Conservation (phyloP, 2,329 filamentous ascomycete genomes). For the Colletotrichum liriopes region DNA sequence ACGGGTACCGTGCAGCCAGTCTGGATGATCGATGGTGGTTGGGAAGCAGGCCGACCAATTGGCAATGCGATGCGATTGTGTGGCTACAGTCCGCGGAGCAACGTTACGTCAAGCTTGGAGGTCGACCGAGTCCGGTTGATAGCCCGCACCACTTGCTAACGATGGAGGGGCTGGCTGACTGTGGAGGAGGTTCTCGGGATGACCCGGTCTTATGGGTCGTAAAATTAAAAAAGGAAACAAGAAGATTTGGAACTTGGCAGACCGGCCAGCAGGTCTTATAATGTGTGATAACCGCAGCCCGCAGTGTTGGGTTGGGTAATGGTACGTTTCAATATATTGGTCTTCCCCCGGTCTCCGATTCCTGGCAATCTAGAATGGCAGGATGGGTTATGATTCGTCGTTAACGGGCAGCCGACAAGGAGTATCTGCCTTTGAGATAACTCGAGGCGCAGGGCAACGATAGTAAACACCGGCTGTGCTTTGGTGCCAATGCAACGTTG, state of each 20-base stretch:
- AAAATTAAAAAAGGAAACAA: constrained; percentile 7
- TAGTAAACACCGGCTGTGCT: constrained; percentile 15
- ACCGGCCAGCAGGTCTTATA: constrained; percentile 20
- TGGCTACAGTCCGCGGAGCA: constrained; percentile 22
- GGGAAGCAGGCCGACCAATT: constrained; percentile 21
- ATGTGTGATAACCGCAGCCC: background rate
- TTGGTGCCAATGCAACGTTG: constrained; percentile 19
- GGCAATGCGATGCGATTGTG: constrained; percentile 18
- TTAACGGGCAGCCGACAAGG: constrained; percentile 18
- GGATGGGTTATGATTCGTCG: constrained; percentile 13
- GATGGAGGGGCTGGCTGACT: constrained; percentile 34
- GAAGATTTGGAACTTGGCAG: background rate
- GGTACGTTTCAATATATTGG: constrained; percentile 26
- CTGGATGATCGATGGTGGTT: constrained; percentile 31
- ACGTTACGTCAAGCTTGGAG: constrained; percentile 41
- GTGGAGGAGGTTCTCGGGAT: constrained; percentile 16
- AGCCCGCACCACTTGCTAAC: constrained; percentile 22
- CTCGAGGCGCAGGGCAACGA: constrained; percentile 4
- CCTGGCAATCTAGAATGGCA: constrained; percentile 5
- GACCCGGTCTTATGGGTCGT: background rate
- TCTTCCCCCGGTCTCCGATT: background rate
- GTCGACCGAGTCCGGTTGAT: constrained; percentile 12
- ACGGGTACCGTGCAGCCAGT: constrained; percentile 5
- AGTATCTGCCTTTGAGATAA: constrained; percentile 21
- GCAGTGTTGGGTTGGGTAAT: constrained; percentile 6